phyloP scores from a whole-genome alignment of 495 filamentous ascomycete genomes.

The Podospora appendiculata region DNA sequence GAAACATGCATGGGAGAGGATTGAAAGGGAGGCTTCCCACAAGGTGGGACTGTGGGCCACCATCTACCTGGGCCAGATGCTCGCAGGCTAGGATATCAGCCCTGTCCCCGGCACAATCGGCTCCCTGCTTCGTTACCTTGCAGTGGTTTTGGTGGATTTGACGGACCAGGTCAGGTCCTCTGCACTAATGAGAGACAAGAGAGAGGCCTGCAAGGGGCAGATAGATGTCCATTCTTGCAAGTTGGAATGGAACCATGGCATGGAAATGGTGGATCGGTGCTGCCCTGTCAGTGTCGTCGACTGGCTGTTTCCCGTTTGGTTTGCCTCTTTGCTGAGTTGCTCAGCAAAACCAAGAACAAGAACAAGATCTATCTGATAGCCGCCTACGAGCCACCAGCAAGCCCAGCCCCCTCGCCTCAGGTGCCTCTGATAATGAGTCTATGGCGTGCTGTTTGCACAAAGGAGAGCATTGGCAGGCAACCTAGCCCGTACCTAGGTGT shows the following conservation, averaged over 20 bases:
- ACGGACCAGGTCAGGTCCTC: constrained; percentile 9
- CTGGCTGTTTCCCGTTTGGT: background rate
- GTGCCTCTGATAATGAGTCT: too few relatives aligned
- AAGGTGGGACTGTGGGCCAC: constrained; percentile 5
- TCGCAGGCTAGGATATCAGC: constrained; percentile 7
- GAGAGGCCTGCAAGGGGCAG: background rate
- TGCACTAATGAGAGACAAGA: constrained; percentile 10
- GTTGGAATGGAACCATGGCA: background rate
- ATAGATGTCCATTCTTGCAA: too few relatives aligned
- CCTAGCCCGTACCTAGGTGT: too few relatives aligned
- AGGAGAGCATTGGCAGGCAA: too few relatives aligned
- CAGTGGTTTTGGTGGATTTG: constrained; percentile 9
- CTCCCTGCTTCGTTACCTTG: constrained; percentile 12
- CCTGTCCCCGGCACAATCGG: constrained; percentile 9
- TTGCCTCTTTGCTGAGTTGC: background rate
- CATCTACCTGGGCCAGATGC: constrained; percentile 7
- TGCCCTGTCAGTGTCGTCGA: too few relatives aligned
- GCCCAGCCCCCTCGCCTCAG: too few relatives aligned
- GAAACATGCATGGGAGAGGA: background rate
- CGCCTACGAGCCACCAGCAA: too few relatives aligned
- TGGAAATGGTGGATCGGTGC: too few relatives aligned
- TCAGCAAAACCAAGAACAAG: too few relatives aligned
- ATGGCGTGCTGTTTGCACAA: too few relatives aligned
- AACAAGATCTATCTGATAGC: too few relatives aligned
- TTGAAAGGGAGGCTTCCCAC: background rate